These are phyloP conservation scores for Prunus yedoensis DNA, from an alignment of 331 rosid species.

Conservation along the genomic window DNA sequence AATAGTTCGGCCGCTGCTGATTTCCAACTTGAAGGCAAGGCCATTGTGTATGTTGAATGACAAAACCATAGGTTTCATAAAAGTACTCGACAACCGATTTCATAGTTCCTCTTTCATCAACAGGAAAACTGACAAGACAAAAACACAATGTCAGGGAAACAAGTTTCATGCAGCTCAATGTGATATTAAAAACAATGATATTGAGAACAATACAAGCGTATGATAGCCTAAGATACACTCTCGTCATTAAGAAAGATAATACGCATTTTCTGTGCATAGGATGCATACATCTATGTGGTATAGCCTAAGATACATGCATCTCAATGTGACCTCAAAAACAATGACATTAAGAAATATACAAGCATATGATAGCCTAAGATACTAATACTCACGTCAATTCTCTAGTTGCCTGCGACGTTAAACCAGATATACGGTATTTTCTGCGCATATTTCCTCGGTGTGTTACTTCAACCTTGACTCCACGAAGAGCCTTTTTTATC, in stretches of 20 bases:
- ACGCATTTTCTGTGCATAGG: no score
- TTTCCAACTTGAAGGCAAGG: conserved; percentile 98
- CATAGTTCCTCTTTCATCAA: conserved; percentile 89
- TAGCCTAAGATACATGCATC: neutral
- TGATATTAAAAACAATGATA: neutral
- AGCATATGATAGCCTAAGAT: neutral
- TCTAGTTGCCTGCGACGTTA: conserved; percentile 93
- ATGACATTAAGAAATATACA: neutral
- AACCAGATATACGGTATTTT: conserved; percentile 85
- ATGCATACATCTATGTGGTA: no score
- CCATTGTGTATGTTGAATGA: conserved; percentile 84
- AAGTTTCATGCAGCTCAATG: neutral
- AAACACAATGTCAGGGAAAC: conserved; percentile 12
- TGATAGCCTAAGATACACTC: neutral
- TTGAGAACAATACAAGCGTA: neutral
- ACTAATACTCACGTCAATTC: conserved; percentile 71
- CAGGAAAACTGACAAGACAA: conserved; percentile 66
- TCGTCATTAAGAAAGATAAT: no score
- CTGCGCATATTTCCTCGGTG: conserved; percentile 96
- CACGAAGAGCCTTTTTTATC: conserved; percentile 95
- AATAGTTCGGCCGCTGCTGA: conserved; percentile 80
- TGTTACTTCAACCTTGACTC: conserved; percentile 94
- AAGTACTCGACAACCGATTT: conserved; percentile 95
- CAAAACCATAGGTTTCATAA: conserved; percentile 78
- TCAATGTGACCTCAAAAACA: neutral